A percentile compares a stretch with the other conserved stretches of the same genome.
Evolutionary conservation across 805 yeast genomes (phyloP).

Genomic region (Zygosaccharomyces siamensis): DNA sequence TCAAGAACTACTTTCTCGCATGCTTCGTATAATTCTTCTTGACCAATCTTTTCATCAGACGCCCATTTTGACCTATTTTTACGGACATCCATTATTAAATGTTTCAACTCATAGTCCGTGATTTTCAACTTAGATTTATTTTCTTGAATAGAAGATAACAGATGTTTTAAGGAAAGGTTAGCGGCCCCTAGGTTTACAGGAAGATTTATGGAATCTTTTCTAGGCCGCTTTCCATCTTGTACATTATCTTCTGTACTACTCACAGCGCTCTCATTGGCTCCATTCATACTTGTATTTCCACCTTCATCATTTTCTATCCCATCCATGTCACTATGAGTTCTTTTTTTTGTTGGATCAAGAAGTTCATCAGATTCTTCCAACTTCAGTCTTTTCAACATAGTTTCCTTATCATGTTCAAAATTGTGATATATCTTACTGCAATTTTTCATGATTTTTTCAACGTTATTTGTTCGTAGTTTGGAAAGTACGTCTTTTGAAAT

Average conservation of each 20-base stretch:
- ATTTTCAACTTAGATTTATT: slow-evolving; percentile 70
- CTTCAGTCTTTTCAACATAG: slow-evolving; percentile 66
- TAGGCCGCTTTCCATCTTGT: slow-evolving; percentile 23
- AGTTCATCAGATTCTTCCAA: slow-evolving; percentile 77
- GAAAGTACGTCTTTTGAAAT: slow-evolving; percentile 35
- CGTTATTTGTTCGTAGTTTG: slow-evolving; percentile 33
- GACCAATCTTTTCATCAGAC: slow-evolving; percentile 90
- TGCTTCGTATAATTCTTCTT: slow-evolving; percentile 95
- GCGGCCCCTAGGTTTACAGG: slow-evolving; percentile 64
- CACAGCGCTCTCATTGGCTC: slow-evolving; percentile 18
- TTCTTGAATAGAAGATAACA: slow-evolving; percentile 70
- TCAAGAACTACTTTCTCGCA: slow-evolving; percentile 93
- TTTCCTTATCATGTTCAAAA: slow-evolving; percentile 71
- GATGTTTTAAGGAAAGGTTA: slow-evolving; percentile 70
- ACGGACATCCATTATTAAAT: slow-evolving; percentile 84
- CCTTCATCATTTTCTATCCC: slow-evolving; percentile 20
- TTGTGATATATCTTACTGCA: slow-evolving; percentile 71
- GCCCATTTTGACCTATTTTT: slow-evolving; percentile 98
- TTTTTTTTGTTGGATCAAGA: slow-evolving; percentile 36
- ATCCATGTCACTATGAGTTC: slow-evolving; percentile 24
- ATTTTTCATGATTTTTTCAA: slow-evolving; percentile 45
- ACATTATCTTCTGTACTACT: slow-evolving; percentile 2
- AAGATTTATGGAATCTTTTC: slow-evolving; percentile 21
- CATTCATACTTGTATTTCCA: slow-evolving; percentile 30
- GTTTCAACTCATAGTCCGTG: slow-evolving; percentile 78